phyloP scores from a whole-genome alignment of 192 early-diverging fungal genomes.

The Phycomyces nitens region DNA sequence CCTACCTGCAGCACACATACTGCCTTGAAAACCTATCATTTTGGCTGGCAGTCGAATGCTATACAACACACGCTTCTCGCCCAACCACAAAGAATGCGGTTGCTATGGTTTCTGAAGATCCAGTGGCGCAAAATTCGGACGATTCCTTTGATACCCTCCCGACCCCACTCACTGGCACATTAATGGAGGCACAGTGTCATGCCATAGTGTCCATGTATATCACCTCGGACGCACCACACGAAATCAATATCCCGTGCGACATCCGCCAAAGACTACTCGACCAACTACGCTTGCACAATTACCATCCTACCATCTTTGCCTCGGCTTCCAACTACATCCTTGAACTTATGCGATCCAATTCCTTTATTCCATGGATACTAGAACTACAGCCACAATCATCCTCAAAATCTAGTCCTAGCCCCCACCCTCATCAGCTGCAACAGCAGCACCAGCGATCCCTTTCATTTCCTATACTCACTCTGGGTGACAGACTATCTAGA shows the following conservation, averaged over 20 bases:
- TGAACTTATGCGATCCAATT: slow-evolving; percentile 33
- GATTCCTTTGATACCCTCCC: too few relatives aligned
- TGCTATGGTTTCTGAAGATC: too few relatives aligned
- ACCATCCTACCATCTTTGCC: slow-evolving; percentile 18
- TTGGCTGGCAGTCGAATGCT: slow-evolving; percentile 33
- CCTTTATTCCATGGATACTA: slow-evolving; percentile 28
- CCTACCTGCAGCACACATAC: slow-evolving; percentile 29
- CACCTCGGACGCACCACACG: slow-evolving; percentile 24
- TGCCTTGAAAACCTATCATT: slow-evolving; percentile 41
- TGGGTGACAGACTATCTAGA: too few relatives aligned
- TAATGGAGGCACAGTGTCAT: slow-evolving; percentile 7
- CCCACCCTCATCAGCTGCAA: too few relatives aligned
- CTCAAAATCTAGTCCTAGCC: too few relatives aligned
- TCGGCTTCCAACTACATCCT: slow-evolving; percentile 16
- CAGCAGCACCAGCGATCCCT: too few relatives aligned
- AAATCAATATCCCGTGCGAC: slow-evolving; percentile 36
- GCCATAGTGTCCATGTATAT: slow-evolving; percentile 20
- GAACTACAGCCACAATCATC: too few relatives aligned
- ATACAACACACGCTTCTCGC: slow-evolving; percentile 9
- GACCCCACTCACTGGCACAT: too few relatives aligned
- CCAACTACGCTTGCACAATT: slow-evolving; percentile 10
- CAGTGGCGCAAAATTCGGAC: too few relatives aligned
- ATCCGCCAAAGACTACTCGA: slow-evolving; percentile 27
- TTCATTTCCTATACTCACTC: too few relatives aligned
- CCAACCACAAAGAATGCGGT: neutral